Conservation (phyloP, 768 basidiomycete genomes). For the Mycena latifolia region DNA sequence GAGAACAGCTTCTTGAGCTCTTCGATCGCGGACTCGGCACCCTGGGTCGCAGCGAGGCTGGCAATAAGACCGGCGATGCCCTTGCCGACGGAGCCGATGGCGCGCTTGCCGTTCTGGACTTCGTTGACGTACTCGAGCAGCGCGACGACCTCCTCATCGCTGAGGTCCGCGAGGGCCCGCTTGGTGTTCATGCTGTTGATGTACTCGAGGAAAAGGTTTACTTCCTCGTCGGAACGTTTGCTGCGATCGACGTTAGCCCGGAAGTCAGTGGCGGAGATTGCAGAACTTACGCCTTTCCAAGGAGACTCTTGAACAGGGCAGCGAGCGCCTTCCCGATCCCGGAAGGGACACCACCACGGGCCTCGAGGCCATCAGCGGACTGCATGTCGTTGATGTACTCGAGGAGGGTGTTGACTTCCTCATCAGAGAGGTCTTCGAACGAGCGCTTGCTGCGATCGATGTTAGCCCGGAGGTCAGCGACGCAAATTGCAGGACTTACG, state of each 20-base stretch:
- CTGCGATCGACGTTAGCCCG: background rate
- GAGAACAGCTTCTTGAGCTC: conserved; percentile 8
- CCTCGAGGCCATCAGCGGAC: no score
- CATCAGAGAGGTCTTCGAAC: no score
- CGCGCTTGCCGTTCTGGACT: background rate
- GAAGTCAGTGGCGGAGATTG: no score
- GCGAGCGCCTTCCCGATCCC: no score
- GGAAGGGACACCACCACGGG: no score
- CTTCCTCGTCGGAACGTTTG: background rate
- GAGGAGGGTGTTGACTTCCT: no score
- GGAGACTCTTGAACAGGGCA: no score
- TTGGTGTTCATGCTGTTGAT: background rate
- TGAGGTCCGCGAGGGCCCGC: conserved; percentile 8
- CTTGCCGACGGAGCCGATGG: conserved; percentile 10
- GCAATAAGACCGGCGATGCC: conserved; percentile 14
- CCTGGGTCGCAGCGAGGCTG: conserved; percentile 13
- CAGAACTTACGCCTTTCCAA: no score
- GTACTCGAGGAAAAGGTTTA: no score
- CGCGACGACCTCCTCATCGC: conserved; percentile 10
- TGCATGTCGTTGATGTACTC: no score
- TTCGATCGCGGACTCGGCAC: conserved; percentile 2
- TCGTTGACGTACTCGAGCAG: conserved; percentile 13
- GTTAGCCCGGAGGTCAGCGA: no score
- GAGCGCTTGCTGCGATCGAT: background rate
- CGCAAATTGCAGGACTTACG: no score